Evolutionary conservation across 306 rosid species (phyloP).

Genomic region (Glycine soja): DNA sequence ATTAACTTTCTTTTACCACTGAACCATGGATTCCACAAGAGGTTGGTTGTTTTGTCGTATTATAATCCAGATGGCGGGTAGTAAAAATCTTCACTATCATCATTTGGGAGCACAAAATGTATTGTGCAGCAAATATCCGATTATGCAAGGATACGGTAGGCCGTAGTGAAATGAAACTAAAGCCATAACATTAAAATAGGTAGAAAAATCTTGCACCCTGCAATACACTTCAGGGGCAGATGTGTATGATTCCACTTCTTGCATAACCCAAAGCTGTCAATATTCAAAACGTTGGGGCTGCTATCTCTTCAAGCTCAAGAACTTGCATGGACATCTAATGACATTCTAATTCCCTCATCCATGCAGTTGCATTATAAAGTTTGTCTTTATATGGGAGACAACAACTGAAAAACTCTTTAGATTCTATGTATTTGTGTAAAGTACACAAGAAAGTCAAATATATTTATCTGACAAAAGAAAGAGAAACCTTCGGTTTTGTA

Average conservation of each 20-base stretch:
- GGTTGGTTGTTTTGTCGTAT: neutral
- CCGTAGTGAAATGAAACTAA: neutral
- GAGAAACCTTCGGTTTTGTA: constrained; percentile 26
- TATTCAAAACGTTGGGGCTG: no score
- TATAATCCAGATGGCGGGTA: neutral
- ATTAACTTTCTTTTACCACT: neutral
- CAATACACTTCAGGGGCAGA: no score
- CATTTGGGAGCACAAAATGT: neutral
- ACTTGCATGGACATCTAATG: constrained; percentile 2
- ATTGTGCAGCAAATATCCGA: neutral
- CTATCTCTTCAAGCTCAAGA: neutral
- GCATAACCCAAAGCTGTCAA: no score
- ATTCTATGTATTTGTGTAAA: constrained; percentile 10
- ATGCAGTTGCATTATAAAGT: neutral
- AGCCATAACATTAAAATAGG: neutral
- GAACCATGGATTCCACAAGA: neutral
- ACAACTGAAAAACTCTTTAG: constrained; percentile 16
- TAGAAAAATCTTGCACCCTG: no score
- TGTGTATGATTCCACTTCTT: no score
- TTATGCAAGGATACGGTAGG: neutral
- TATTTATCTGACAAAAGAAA: constrained; percentile 38
- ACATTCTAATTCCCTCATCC: neutral
- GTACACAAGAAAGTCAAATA: constrained; percentile 27
- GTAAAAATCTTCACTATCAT: neutral
- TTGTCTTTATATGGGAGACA: neutral